These are phyloP conservation scores for Tillandsia fasciculata DNA, from an alignment of 176 grass and related monocot species.

Conservation along the genomic window DNA sequence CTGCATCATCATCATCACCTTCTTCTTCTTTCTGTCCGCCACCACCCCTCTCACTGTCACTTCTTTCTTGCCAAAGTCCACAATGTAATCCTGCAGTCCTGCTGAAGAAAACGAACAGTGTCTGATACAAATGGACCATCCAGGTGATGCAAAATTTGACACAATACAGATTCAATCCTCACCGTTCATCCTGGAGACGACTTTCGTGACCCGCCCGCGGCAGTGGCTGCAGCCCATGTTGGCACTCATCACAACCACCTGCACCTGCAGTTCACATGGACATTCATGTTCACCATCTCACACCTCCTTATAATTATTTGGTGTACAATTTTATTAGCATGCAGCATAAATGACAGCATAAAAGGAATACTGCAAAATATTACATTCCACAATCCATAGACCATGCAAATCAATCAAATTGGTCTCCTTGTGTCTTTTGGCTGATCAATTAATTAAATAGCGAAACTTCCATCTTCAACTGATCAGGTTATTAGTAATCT, in stretches of 20 bases:
- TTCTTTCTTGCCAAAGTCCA: slow-evolving; percentile 90
- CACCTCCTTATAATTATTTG: background rate
- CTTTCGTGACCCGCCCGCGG: slow-evolving; percentile 57
- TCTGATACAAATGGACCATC: no score
- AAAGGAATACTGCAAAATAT: no score
- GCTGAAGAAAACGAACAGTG: slow-evolving; percentile 19
- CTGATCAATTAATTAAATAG: no score
- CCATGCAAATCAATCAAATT: no score
- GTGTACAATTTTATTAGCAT: no score
- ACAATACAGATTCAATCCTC: slow-evolving; percentile 18
- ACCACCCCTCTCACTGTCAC: slow-evolving; percentile 57
- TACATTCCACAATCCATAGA: no score
- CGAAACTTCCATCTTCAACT: no score
- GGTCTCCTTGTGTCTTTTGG: no score
- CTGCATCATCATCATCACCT: slow-evolving; percentile 15
- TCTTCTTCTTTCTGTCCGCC: slow-evolving; percentile 25
- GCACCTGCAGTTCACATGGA: slow-evolving; percentile 40
- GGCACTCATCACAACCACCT: slow-evolving; percentile 93
- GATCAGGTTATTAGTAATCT: no score
- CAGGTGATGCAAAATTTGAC: no score
- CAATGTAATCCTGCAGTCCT: slow-evolving; percentile 95
- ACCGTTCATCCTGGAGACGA: slow-evolving; percentile 99
- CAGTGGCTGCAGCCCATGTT: slow-evolving; percentile 89
- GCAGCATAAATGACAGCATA: no score
- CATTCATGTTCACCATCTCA: background rate